A percentile compares a stretch with the other conserved stretches of the same genome.
These are phyloP conservation scores for Scenedesmus sp. DNA, from an alignment of 163 green algal species.

Conservation along the genomic window DNA sequence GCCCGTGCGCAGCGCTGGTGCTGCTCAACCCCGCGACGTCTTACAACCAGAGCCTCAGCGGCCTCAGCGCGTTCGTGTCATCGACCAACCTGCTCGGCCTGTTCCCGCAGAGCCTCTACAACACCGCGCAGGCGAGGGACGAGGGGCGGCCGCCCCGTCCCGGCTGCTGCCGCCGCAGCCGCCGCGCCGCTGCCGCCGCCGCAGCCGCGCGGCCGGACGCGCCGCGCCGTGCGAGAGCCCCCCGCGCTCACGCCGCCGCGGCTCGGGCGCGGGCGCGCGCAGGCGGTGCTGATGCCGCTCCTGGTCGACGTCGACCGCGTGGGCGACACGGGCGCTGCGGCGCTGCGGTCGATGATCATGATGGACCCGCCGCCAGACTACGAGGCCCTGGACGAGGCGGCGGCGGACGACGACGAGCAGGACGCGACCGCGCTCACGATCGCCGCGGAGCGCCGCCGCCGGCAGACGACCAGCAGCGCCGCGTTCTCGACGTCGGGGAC, in stretches of 20 bases:
- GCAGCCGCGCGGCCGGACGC: background rate
- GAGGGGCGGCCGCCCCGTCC: no score
- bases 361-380: slow-evolving; percentile 60
- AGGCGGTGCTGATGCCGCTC: slow-evolving; percentile 72
- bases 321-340: slow-evolving; percentile 34
- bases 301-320: slow-evolving; percentile 68
- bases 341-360: slow-evolving; percentile 69
- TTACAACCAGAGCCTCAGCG: slow-evolving; percentile 64
- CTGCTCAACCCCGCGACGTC: slow-evolving; percentile 71
- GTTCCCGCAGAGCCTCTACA: slow-evolving; percentile 69
- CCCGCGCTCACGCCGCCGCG: no score
- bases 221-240: no score
- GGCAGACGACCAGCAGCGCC: slow-evolving; percentile 16
- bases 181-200: background rate
- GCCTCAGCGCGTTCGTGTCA: slow-evolving; percentile 57
- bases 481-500: slow-evolving; percentile 27
- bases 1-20: slow-evolving; percentile 47
- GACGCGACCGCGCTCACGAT: slow-evolving; percentile 6
- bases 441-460: slow-evolving; percentile 8
- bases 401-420: slow-evolving; percentile 27
- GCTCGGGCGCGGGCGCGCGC: slow-evolving; percentile 35
- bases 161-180: background rate
- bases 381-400: background rate
- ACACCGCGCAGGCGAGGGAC: slow-evolving; percentile 60
- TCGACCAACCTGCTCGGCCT: slow-evolving; percentile 72